Conservation (phyloP, 1,284 basidiomycete species). For the Heterobasidion irregulare region DNA sequence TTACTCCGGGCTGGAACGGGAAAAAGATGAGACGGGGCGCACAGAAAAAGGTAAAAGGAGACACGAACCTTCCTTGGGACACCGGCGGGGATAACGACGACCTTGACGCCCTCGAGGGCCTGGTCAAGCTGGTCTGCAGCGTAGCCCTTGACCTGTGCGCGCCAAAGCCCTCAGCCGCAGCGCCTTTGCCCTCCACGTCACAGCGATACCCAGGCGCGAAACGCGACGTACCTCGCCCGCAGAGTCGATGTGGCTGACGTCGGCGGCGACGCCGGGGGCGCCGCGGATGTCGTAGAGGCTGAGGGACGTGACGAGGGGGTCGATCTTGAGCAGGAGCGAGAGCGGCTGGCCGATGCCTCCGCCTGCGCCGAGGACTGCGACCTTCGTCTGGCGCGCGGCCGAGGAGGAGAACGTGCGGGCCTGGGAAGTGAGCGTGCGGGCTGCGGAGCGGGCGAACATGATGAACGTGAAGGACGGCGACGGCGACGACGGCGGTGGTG, state of each 20-base stretch:
- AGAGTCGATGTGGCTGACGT: slow-evolving; percentile 92
- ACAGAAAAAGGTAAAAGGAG: neutral
- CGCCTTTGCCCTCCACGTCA: slow-evolving; percentile 2
- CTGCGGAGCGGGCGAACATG: slow-evolving; percentile 33
- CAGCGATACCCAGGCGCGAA: neutral
- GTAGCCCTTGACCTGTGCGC: slow-evolving; percentile 67
- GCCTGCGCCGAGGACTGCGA: slow-evolving; percentile 87
- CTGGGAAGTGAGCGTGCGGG: slow-evolving; percentile 36
- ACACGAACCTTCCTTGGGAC: slow-evolving; percentile 82
- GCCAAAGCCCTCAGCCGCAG: neutral
- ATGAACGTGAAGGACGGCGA: neutral
- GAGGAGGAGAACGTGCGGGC: slow-evolving; percentile 77
- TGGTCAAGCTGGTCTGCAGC: slow-evolving; percentile 79
- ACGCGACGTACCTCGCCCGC: slow-evolving; percentile 59
- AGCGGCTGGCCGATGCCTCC: slow-evolving; percentile 92
- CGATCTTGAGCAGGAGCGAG: slow-evolving; percentile 81
- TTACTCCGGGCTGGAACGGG: slow-evolving; percentile 61
- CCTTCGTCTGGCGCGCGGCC: slow-evolving; percentile 65
- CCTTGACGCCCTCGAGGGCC: slow-evolving; percentile 79
- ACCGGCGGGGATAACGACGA: slow-evolving; percentile 97
- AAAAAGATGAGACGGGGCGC: slow-evolving; percentile 8
- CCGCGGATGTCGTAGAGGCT: slow-evolving; percentile 89
- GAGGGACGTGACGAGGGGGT: slow-evolving; percentile 73
- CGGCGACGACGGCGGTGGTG: neutral
- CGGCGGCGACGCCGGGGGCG: slow-evolving; percentile 88